These are phyloP conservation scores for Elongisporangium anandrum DNA, from an alignment of 352 stramenopile species.

Conservation along the genomic window DNA sequence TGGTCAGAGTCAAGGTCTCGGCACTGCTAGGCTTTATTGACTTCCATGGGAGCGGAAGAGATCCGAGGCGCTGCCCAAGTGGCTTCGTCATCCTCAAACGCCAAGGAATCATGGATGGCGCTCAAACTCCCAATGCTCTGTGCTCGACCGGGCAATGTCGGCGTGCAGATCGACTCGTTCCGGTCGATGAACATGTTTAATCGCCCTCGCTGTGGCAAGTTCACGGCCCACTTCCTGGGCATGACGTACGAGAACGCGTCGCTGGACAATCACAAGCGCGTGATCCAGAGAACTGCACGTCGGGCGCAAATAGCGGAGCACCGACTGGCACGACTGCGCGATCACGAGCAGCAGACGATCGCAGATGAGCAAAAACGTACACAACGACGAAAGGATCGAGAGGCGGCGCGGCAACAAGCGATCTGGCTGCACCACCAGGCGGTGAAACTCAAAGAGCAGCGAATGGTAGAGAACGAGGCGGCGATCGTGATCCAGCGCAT, in stretches of 20 bases:
- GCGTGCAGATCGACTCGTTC: constrained; percentile 73
- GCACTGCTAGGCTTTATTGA: neutral
- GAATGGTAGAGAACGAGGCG: constrained; percentile 26
- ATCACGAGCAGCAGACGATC: constrained; percentile 35
- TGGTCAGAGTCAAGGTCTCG: neutral
- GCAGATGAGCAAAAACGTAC: constrained; percentile 34
- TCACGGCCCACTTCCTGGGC: constrained; percentile 67
- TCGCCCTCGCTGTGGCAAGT: constrained; percentile 49
- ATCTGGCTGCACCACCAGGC: constrained; percentile 45
- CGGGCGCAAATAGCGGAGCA: constrained; percentile 35
- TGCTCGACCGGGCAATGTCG: constrained; percentile 66
- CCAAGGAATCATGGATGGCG: constrained; percentile 5
- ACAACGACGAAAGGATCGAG: constrained; percentile 30
- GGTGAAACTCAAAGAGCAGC: constrained; percentile 40
- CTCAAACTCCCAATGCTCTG: constrained; percentile 44
- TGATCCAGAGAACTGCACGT: constrained; percentile 50
- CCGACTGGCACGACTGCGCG: constrained; percentile 41
- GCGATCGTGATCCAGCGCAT: constrained; percentile 37
- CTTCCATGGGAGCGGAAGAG: constrained; percentile 18
- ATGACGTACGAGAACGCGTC: constrained; percentile 61
- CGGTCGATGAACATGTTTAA: constrained; percentile 53
- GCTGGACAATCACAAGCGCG: constrained; percentile 64
- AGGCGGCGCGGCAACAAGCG: constrained; percentile 35
- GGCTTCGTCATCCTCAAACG: neutral
- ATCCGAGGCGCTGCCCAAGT: constrained; percentile 9